These are phyloP conservation scores for Bathelium albidoporum DNA, from an alignment of 495 filamentous ascomycete genomes.

Conservation along the genomic window DNA sequence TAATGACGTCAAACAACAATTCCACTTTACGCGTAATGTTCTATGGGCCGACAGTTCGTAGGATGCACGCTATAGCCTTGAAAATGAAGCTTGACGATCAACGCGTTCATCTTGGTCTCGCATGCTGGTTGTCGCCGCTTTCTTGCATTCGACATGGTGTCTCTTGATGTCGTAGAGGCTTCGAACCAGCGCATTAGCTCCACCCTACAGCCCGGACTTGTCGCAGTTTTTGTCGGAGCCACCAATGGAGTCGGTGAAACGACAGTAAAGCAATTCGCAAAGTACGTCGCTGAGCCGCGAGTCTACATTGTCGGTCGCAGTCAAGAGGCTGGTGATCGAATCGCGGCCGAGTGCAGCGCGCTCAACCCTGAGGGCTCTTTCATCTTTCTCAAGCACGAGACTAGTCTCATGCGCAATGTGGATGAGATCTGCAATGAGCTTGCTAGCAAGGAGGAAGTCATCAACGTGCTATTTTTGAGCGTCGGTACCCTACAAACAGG, in stretches of 20 bases:
- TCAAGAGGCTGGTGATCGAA: slow-evolving; percentile 33
- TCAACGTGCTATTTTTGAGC: slow-evolving; percentile 55
- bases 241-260: slow-evolving; percentile 54
- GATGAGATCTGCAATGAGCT: slow-evolving; percentile 45
- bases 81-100: neutral
- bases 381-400: slow-evolving; percentile 47
- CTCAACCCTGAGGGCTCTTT: slow-evolving; percentile 34
- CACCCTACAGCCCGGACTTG: slow-evolving; percentile 32
- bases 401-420: slow-evolving; percentile 40
- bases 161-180: slow-evolving; percentile 5
- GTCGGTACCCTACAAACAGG: slow-evolving; percentile 5
- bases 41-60: neutral
- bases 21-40: neutral
- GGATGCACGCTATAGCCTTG: neutral
- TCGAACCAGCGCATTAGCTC: slow-evolving; percentile 25
- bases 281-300: slow-evolving; percentile 37
- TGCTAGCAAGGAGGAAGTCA: slow-evolving; percentile 37
- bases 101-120: neutral
- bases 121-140: neutral
- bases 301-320: slow-evolving; percentile 43
- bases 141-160: slow-evolving; percentile 11
- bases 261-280: slow-evolving; percentile 48
- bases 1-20: neutral
- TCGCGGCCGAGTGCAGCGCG: slow-evolving; percentile 35
- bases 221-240: slow-evolving; percentile 53